Conservation (phyloP, 805 yeast species). For the Metschnikowia noctiluminum region DNA sequence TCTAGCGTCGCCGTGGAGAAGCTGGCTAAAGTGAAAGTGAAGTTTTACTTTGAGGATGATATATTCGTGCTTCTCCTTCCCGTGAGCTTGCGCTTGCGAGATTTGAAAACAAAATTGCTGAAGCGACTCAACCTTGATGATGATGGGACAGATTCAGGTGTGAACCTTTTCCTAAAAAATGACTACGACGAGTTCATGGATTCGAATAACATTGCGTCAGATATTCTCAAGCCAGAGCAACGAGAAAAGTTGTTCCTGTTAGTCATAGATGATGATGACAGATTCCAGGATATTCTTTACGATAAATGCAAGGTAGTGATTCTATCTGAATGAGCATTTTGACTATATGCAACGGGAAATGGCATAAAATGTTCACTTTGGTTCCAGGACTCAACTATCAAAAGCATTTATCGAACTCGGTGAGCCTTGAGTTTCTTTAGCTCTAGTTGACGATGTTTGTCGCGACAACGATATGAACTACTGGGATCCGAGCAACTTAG, state of each 20-base stretch:
- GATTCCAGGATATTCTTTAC: constrained; percentile 37
- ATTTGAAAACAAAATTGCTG: constrained; percentile 48
- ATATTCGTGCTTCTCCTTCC: constrained; percentile 69
- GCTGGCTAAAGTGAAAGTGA: constrained; percentile 52
- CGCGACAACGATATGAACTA: too few relatives aligned
- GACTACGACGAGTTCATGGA: constrained; percentile 40
- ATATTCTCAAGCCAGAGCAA: constrained; percentile 27
- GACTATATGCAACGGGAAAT: too few relatives aligned
- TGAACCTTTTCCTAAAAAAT: constrained; percentile 38
- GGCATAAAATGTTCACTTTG: too few relatives aligned
- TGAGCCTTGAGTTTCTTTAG: too few relatives aligned
- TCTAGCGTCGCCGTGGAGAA: constrained; percentile 11
- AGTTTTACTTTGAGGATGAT: constrained; percentile 76
- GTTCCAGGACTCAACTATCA: too few relatives aligned
- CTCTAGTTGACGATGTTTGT: too few relatives aligned
- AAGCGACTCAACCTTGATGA: constrained; percentile 46
- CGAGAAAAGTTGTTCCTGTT: constrained; percentile 26
- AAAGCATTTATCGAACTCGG: too few relatives aligned
- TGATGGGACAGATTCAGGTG: constrained; percentile 17
- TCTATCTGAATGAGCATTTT: constrained; percentile 10
- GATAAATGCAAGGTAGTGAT: constrained; percentile 45
- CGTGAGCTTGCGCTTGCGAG: constrained; percentile 44
- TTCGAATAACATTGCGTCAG: constrained; percentile 27
- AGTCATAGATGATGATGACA: constrained; percentile 39
- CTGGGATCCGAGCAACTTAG: too few relatives aligned